These are phyloP conservation scores for Cunninghamia lanceolata DNA, from an alignment of 75 land plant species.

Conservation along the genomic window DNA sequence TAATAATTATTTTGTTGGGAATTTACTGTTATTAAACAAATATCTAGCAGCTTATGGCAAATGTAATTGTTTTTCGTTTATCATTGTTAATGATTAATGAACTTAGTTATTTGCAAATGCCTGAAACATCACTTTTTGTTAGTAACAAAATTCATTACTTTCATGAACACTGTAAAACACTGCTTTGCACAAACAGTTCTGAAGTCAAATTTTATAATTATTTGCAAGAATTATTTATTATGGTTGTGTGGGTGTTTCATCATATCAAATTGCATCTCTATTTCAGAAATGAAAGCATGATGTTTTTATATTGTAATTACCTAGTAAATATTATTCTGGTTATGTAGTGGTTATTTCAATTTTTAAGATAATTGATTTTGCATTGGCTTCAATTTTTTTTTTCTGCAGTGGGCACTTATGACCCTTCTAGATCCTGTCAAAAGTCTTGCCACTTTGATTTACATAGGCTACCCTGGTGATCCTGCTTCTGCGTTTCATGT, in stretches of 20 bases:
- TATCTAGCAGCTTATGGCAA: no score
- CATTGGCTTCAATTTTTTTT: not conserved
- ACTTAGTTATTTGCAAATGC: not conserved
- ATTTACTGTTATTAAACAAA: no score
- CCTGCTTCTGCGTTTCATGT: no score
- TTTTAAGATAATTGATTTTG: not conserved
- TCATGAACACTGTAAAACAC: not conserved
- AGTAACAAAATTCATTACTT: no score
- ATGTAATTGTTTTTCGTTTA: no score
- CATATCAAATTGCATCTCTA: not conserved
- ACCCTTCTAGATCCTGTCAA: conserved; percentile 81
- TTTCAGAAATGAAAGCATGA: not conserved
- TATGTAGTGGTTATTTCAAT: not conserved
- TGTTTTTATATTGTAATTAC: no score
- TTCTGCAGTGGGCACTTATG: conserved; percentile 96
- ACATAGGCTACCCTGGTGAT: conserved; percentile 84
- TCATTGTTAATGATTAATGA: not conserved
- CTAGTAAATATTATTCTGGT: not conserved
- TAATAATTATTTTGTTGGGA: no score
- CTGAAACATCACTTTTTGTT: not conserved
- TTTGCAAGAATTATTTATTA: not conserved
- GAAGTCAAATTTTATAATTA: not conserved
- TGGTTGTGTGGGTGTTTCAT: not conserved
- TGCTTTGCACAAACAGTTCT: not conserved
- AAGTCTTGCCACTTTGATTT: conserved; percentile 71